phyloP scores from a whole-genome alignment of 192 early-diverging fungal genomes.

The Coemansia sp. region DNA sequence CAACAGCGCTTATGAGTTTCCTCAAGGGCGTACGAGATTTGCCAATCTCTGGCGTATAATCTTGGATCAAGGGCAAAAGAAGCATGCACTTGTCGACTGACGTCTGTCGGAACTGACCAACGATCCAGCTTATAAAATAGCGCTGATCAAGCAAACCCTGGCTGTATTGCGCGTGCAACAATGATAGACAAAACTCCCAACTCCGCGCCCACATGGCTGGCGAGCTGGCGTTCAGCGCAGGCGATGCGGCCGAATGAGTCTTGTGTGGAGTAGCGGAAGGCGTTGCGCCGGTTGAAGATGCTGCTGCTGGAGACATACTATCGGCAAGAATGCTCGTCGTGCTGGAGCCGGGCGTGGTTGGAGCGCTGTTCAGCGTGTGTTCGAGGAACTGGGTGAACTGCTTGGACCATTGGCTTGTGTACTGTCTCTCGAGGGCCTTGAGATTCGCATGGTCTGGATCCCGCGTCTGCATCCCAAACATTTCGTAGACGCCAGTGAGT shows the following conservation, averaged over 20 bases:
- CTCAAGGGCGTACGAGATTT: constrained; percentile 53
- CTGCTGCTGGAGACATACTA: constrained; percentile 10
- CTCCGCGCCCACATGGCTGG: constrained; percentile 15
- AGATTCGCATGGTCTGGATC: constrained; percentile 20
- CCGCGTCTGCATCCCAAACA: constrained; percentile 46
- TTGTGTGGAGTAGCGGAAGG: not conserved
- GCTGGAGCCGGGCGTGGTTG: constrained; percentile 11
- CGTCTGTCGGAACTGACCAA: constrained; percentile 24
- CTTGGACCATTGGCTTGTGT: constrained; percentile 43
- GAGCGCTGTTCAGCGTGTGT: constrained; percentile 28
- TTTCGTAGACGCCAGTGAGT: constrained; percentile 64
- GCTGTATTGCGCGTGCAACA: constrained; percentile 44
- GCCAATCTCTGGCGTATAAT: constrained; percentile 43
- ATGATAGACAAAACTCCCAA: constrained; percentile 34
- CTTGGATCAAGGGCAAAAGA: constrained; percentile 25
- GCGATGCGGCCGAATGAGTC: not conserved
- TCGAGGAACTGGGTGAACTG: constrained; percentile 42
- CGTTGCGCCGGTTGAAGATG: not conserved
- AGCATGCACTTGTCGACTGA: constrained; percentile 46
- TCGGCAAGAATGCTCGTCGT: not conserved
- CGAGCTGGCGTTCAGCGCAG: not conserved
- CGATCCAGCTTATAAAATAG: constrained; percentile 45
- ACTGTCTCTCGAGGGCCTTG: constrained; percentile 21
- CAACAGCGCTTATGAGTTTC: constrained; percentile 39
- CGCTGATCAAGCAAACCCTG: constrained; percentile 52